Conservation (phyloP, 805 yeast species). For the Wickerhamiella qilinensis region DNA sequence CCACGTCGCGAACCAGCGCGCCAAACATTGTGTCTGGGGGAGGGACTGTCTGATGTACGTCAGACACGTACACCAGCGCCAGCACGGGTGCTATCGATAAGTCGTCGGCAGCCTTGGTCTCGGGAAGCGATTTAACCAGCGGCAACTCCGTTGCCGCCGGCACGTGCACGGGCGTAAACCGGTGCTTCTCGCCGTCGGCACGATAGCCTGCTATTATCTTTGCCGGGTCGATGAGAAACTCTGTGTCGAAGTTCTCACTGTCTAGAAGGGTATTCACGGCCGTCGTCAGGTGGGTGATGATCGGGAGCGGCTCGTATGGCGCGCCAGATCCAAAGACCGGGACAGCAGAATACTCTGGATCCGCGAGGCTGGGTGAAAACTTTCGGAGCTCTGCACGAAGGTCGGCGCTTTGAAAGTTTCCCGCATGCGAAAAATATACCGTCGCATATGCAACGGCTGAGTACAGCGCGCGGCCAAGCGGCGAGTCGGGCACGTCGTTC, state of each 20-base stretch:
- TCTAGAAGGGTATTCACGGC: slow-evolving; percentile 8
- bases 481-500: slow-evolving; percentile 26
- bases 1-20: slow-evolving; percentile 55
- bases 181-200: slow-evolving; percentile 8
- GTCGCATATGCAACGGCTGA: slow-evolving; percentile 9
- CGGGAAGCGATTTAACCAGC: not conserved
- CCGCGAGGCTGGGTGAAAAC: not conserved
- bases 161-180: slow-evolving; percentile 22
- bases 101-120: not conserved
- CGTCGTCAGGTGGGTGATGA: slow-evolving; percentile 11
- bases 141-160: slow-evolving; percentile 11
- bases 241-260: not conserved
- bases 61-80: slow-evolving; percentile 12
- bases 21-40: slow-evolving; percentile 34
- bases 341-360: not conserved
- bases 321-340: slow-evolving; percentile 11
- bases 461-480: slow-evolving; percentile 6
- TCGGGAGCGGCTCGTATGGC: slow-evolving; percentile 22
- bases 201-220: not conserved
- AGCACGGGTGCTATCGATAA: not conserved
- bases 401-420: not conserved
- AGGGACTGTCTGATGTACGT: slow-evolving; percentile 49
- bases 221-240: not conserved
- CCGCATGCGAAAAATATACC: slow-evolving; percentile 8
- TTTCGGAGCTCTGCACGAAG: not conserved